Evolutionary conservation across 2,329 filamentous ascomycete species (phyloP), one percentile per base, ranked within the genome.

Genomic region (Sporothrix curviconia): DNA sequence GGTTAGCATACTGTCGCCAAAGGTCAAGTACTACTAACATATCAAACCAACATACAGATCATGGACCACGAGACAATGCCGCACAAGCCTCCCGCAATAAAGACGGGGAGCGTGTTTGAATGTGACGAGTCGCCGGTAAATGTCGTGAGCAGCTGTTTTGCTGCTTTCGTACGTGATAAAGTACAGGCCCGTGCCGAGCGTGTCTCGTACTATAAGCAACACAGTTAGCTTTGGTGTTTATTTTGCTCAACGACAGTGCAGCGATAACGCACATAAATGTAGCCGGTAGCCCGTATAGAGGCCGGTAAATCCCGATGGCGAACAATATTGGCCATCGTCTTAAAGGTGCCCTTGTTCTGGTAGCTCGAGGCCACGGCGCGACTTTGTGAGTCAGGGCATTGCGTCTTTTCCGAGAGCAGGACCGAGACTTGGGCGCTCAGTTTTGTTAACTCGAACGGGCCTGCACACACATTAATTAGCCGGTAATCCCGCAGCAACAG

Each of bases 161-260:
- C 84, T 83, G 69, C 87, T 91, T 71, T 95, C 90, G 69, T 95
- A 95, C 30, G 90, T 92, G 74, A 89, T 89, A 68, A 95, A 95
- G 70, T 95, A 95, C 58, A 92, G 89, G 30, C 84, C 82, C 1
- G 90, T 95, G 55, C 90, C 90, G 60, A 94, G 77, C 1, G 89
- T 92, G 71, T 95, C 90, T 60, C 90, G 82, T 66, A 92, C 88
- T 89, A 62, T 24, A 25, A 46, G 11, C 9, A 1, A 24, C 15
- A 32, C 14, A n/a, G n/a, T n/a, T n/a, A n/a, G n/a, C n/a, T n/a
- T n/a, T n/a, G n/a, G n/a, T n/a, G n/a, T n/a, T n/a, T n/a, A n/a
- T n/a, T n/a, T n/a, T n/a, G n/a, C n/a, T n/a, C n/a, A n/a, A 15
- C 24, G 25, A 15, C 15, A 19, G 12, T 28, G 7, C 3, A 15